A percentile compares a stretch with the other conserved stretches of the same genome.
Conservation (phyloP, 1,284 basidiomycete species). For the Ceratobasidium sp. region DNA sequence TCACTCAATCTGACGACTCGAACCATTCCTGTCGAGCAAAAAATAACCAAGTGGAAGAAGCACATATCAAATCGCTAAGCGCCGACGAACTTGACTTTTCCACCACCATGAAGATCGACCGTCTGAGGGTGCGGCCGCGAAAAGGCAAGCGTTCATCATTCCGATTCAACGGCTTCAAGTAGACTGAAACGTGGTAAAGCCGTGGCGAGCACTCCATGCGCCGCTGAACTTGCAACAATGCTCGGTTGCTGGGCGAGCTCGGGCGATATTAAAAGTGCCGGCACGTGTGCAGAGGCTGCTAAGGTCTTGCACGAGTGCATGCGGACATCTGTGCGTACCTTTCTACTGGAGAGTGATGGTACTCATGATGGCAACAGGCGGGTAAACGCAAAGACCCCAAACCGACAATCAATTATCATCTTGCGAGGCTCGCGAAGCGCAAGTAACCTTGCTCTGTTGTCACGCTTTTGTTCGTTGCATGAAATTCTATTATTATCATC, state of each 20-base stretch:
- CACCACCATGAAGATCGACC: conserved; percentile 67
- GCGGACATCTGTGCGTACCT: conserved; percentile 73
- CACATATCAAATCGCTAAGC: conserved; percentile 12
- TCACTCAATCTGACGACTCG: background rate
- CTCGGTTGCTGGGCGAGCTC: conserved; percentile 91
- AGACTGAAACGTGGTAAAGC: conserved; percentile 17
- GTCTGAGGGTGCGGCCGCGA: conserved; percentile 78
- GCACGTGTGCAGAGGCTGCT: conserved; percentile 70
- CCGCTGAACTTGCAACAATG: conserved; percentile 79
- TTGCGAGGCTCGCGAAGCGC: conserved; percentile 71
- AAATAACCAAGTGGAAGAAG: background rate
- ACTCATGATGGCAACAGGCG: conserved; percentile 55
- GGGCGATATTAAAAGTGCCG: conserved; percentile 67
- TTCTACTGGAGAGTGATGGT: background rate
- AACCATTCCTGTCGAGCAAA: too few relatives aligned
- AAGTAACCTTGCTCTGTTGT: conserved; percentile 1
- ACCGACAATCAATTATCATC: conserved; percentile 84
- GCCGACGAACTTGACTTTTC: conserved; percentile 26
- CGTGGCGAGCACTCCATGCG: conserved; percentile 62
- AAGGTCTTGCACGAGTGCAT: conserved; percentile 82
- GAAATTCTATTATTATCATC: background rate
- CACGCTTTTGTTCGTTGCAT: background rate
- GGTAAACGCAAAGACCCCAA: conserved; percentile 66
- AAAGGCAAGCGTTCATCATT: conserved; percentile 61
- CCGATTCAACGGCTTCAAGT: background rate